Evolutionary conservation across 352 stramenopile genomes (phyloP), one percentile per base, ranked within the genome.

Genomic region (Peronospora farinosa): DNA sequence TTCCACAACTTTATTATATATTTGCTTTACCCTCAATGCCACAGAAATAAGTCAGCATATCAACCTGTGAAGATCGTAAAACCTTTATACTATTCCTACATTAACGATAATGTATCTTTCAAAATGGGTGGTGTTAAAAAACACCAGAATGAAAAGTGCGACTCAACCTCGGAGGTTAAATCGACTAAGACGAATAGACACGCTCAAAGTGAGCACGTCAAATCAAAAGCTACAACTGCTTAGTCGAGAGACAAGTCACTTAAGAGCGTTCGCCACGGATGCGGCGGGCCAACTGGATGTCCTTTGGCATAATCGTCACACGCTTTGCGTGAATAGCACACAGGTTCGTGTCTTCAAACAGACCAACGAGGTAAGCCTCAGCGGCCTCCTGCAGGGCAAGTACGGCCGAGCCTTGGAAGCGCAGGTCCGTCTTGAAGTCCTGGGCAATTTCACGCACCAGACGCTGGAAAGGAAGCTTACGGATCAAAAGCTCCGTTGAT

Each of bases 391-490:
- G 84, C 30, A 95, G 69, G 3, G 86, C 82, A 3, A 94, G 75
- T 27, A 95, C 71, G 23, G 84, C 84, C 11, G 80, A 90, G 30
- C 74, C 78, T 66, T 96, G 84, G 72, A 94, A 95, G n/a, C 83
- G 81, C 47, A 96, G 65, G 58, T 96, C 83, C 8, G 80, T 91
- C 68, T 88, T 95, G 67, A 86, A 87, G 55, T 91, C 78, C 57
- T 88, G 77, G n/a, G 77, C 74, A 58, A 91, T 90, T 54, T 97
- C 90, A 39, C 90, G 78, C 31, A 97, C 95, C 21, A 99, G 76
- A 47, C 96, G 77, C 51, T 96, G 91, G 76, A 99, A 98, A 23
- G 95, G 96, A 19, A 98, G 78, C 71, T 96, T 95, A 46, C 96
- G 90, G 52, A 99, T 80, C 40, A 98, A 65, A 15, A 99, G 79